phyloP scores from a whole-genome alignment of 371 early-diverging fungal species.

The Mortierella sp. region DNA sequence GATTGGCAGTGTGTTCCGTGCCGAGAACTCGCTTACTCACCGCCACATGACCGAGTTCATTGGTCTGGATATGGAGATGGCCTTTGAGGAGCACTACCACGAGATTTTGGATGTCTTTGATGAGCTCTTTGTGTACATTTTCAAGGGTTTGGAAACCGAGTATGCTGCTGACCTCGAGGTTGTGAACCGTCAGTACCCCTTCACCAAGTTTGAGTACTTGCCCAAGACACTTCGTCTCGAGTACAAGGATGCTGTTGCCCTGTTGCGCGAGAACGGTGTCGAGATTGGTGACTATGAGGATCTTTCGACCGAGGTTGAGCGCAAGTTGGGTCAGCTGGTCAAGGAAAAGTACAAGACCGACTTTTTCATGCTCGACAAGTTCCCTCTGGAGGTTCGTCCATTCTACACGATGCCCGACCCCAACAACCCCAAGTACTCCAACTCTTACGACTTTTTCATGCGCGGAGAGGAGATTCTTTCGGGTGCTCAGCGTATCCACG shows the following conservation, averaged over 20 bases:
- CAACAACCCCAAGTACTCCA: constrained; percentile 86
- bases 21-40: constrained; percentile 99
- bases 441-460: constrained; percentile 99
- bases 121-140: constrained; percentile 93
- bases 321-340: constrained; percentile 93
- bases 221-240: constrained; percentile 90
- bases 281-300: constrained; percentile 96
- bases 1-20: constrained; percentile 99
- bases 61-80: constrained; percentile 99
- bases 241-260: constrained; percentile 92
- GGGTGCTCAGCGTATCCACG: constrained; percentile 99
- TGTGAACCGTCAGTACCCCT: constrained; percentile 93
- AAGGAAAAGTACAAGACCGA: constrained; percentile 97
- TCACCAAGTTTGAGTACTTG: constrained; percentile 90
- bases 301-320: constrained; percentile 94
- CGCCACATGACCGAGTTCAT: constrained; percentile 99
- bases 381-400: constrained; percentile 97
- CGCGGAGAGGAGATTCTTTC: constrained; percentile 99
- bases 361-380: constrained; percentile 99
- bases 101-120: constrained; percentile 92
- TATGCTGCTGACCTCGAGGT: constrained; percentile 88
- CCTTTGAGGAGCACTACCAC: constrained; percentile 98
- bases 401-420: constrained; percentile 99
- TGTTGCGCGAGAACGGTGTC: constrained; percentile 92
- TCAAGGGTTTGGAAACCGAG: constrained; percentile 86